A percentile compares a stretch with the other conserved stretches of the same genome.
Evolutionary conservation across 2,329 filamentous ascomycete genomes (phyloP).

Genomic region (Aspergillus aculeatus): DNA sequence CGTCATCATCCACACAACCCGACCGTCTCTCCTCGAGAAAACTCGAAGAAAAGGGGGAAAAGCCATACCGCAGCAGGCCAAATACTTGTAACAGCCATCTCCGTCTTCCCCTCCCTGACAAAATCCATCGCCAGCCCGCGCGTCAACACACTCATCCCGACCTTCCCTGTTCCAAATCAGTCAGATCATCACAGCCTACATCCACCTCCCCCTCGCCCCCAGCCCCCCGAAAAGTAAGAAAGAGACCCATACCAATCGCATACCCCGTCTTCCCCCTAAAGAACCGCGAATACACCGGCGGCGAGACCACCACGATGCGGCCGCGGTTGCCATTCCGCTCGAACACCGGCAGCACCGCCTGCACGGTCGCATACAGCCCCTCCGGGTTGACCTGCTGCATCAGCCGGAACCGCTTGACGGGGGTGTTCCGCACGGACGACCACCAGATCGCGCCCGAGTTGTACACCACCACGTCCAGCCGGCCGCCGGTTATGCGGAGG

Average conservation of each 20-base stretch:
- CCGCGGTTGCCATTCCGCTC: slow-evolving; percentile 54
- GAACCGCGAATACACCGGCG: slow-evolving; percentile 82
- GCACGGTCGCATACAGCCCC: slow-evolving; percentile 71
- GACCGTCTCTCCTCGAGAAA: too few relatives aligned
- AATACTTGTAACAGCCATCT: slow-evolving; percentile 76
- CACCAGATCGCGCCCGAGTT: slow-evolving; percentile 87
- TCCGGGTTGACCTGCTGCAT: slow-evolving; percentile 75
- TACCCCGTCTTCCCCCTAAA: slow-evolving; percentile 85
- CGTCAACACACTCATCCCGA: slow-evolving; percentile 78
- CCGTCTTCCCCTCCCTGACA: slow-evolving; percentile 59
- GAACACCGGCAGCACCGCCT: slow-evolving; percentile 68
- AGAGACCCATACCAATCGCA: slow-evolving; percentile 54
- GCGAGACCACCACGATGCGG: slow-evolving; percentile 74
- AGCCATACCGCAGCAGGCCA: slow-evolving; percentile 74
- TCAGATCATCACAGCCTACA: not conserved
- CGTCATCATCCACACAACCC: not conserved
- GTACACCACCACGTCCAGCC: slow-evolving; percentile 74
- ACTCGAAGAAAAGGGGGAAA: too few relatives aligned
- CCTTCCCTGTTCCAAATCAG: slow-evolving; percentile 55
- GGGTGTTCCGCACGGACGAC: slow-evolving; percentile 70
- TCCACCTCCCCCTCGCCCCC: too few relatives aligned
- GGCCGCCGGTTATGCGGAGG: slow-evolving; percentile 58
- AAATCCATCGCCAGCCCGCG: slow-evolving; percentile 84
- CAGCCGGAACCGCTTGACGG: slow-evolving; percentile 71
- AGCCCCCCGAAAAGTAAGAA: not conserved